Conservation (phyloP, 169 alveolate species). For the Plasmodium vivax region DNA sequence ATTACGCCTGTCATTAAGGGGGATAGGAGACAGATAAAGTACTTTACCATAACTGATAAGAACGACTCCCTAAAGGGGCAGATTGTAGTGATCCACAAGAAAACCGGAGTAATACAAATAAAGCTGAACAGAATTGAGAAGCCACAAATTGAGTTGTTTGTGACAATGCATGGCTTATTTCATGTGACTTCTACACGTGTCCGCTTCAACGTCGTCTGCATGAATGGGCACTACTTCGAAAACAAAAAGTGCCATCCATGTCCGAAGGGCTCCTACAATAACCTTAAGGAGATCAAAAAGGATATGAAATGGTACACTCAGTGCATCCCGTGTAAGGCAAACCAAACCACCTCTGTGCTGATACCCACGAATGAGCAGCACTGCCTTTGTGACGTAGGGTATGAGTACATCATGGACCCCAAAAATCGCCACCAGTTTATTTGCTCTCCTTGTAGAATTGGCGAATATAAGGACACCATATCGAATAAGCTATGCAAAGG, state of each 20-base stretch:
- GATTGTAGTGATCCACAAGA: conserved; percentile 5
- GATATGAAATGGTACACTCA: conserved; percentile 30
- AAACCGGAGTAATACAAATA: conserved; percentile 50
- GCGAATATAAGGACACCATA: conserved; percentile 76
- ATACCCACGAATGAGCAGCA: conserved; percentile 41
- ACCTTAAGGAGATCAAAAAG: conserved; percentile 71
- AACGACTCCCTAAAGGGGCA: conserved; percentile 48
- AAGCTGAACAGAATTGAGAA: conserved; percentile 15
- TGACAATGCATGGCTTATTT: conserved; percentile 74
- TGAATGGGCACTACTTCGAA: conserved; percentile 72
- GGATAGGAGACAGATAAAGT: conserved; percentile 49
- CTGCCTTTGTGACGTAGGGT: conserved; percentile 79
- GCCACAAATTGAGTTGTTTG: neutral
- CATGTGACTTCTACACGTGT: conserved; percentile 23
- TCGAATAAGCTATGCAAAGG: conserved; percentile 78
- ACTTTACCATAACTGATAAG: neutral
- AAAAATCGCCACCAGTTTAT: conserved; percentile 14
- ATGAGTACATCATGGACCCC: conserved; percentile 64
- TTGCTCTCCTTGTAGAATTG: conserved; percentile 60
- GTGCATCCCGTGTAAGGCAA: conserved; percentile 78
- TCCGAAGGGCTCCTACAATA: conserved; percentile 84
- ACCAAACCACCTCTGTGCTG: conserved; percentile 78
- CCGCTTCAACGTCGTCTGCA: conserved; percentile 56
- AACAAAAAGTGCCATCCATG: conserved; percentile 81
- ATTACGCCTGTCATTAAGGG: conserved; percentile 50